These are phyloP conservation scores for Fraxinus anomala DNA, from an alignment of 257 asterid species.

Conservation along the genomic window DNA sequence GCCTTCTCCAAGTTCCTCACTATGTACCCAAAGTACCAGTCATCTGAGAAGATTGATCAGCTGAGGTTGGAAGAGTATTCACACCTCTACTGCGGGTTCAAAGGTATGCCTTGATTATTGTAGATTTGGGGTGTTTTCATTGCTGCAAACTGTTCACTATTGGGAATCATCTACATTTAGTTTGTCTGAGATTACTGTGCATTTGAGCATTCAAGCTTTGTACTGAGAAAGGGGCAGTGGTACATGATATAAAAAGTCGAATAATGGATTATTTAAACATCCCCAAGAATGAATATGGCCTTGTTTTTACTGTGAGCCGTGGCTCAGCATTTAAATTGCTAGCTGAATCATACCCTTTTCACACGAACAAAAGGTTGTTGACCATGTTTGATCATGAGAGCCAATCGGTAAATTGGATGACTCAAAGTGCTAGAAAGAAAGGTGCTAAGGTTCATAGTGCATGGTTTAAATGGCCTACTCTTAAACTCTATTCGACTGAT, in stretches of 20 bases:
- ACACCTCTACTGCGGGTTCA: slow-evolving; percentile 61
- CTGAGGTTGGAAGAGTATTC: slow-evolving; percentile 86
- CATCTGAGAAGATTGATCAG: slow-evolving; percentile 86
- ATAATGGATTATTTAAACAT: slow-evolving; percentile 96
- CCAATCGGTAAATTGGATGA: slow-evolving; percentile 97
- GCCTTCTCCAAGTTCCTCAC: slow-evolving; percentile 81
- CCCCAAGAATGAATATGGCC: slow-evolving; percentile 94
- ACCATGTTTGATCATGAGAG: slow-evolving; percentile 99
- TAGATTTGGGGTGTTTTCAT: slow-evolving; percentile 96
- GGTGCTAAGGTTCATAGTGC: slow-evolving; percentile 96
- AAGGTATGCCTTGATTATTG: slow-evolving; percentile 98
- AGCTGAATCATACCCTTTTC: slow-evolving; percentile 96
- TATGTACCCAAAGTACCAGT: slow-evolving; percentile 87
- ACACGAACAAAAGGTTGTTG: slow-evolving; percentile 83
- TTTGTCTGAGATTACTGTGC: slow-evolving; percentile 93
- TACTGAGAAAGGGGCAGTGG: slow-evolving; percentile 84
- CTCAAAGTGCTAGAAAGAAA: slow-evolving; percentile 89
- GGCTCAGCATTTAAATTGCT: slow-evolving; percentile 93
- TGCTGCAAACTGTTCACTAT: slow-evolving; percentile 86
- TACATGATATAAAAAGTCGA: slow-evolving; percentile 76
- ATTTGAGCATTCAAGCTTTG: slow-evolving; percentile 94
- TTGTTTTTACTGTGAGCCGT: slow-evolving; percentile 96
- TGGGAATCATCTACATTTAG: slow-evolving; percentile 97
- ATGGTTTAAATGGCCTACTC: slow-evolving; percentile 97
- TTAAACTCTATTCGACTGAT: slow-evolving; percentile 94